Conservation (phyloP, 179 eudicot species). For the Spergularia azorica region DNA sequence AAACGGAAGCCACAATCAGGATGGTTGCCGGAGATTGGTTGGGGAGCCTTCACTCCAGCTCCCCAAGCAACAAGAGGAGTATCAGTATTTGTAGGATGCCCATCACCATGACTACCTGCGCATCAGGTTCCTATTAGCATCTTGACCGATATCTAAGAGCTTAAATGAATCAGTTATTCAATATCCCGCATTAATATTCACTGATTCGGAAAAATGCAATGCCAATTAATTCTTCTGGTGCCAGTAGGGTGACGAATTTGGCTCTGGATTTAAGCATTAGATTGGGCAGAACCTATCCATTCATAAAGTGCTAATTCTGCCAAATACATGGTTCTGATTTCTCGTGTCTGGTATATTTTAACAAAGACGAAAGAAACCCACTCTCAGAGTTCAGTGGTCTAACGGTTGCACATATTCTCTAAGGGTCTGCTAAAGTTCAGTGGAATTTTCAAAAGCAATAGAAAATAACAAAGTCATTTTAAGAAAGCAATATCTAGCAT, state of each 20-base stretch:
- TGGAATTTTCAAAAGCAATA: neutral
- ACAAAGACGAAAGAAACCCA: neutral
- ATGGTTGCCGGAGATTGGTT: constrained; percentile 54
- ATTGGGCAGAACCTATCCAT: neutral
- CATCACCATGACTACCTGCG: constrained; percentile 98
- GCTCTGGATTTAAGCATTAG: too few relatives aligned
- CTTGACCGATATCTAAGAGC: constrained; percentile 4
- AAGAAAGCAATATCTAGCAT: neutral
- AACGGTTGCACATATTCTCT: neutral
- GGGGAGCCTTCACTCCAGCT: constrained; percentile 81
- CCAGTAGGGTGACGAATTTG: too few relatives aligned
- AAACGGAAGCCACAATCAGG: constrained; percentile 60
- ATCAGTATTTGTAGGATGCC: constrained; percentile 87
- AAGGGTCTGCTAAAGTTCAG: neutral
- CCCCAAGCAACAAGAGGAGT: constrained; percentile 99
- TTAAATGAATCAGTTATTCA: neutral
- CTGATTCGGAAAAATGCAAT: neutral
- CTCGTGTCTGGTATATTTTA: neutral
- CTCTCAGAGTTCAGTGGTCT: neutral
- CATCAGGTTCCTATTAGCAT: constrained; percentile 26
- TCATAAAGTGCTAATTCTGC: neutral
- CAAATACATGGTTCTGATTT: neutral
- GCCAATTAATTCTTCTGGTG: too few relatives aligned
- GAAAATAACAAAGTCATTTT: neutral
- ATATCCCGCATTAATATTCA: constrained; percentile 1